phyloP scores from a whole-genome alignment of 1,284 basidiomycete species.

The Apiotrichum gamsii region DNA sequence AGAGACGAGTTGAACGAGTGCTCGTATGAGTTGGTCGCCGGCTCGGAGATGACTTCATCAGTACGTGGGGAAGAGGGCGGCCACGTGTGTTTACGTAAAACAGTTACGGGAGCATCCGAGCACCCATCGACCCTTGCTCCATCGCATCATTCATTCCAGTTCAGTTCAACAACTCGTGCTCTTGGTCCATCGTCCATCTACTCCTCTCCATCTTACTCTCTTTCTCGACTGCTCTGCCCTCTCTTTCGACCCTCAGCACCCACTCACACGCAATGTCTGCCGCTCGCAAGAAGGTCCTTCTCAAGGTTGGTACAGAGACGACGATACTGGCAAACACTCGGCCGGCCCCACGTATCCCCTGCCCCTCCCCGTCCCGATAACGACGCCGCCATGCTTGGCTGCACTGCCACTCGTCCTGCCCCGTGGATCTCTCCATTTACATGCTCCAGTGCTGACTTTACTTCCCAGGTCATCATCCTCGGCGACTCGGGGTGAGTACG shows the following conservation, averaged over 20 bases:
- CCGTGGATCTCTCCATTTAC: too few species aligned
- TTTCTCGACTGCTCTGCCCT: background rate
- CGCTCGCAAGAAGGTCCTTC: constrained; percentile 66
- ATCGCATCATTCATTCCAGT: background rate
- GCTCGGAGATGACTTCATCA: too few species aligned
- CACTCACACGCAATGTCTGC: constrained; percentile 46
- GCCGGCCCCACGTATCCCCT: too few species aligned
- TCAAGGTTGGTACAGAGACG: constrained; percentile 83
- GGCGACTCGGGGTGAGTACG: constrained; percentile 89
- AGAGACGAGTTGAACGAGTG: too few species aligned
- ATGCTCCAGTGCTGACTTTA: too few species aligned
- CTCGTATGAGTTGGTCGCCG: too few species aligned
- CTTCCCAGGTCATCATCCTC: constrained; percentile 91
- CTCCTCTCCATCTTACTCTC: constrained; percentile 1
- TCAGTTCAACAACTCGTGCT: background rate
- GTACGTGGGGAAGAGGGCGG: too few species aligned
- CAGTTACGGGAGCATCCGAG: too few species aligned
- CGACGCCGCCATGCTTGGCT: background rate
- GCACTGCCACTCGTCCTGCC: background rate
- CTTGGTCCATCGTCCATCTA: background rate
- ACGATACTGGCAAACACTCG: too few species aligned
- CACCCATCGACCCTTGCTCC: too few species aligned
- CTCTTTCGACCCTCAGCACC: background rate
- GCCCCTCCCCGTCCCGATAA: background rate
- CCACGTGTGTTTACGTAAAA: too few species aligned